Evolutionary conservation across 2,329 filamentous ascomycete genomes (phyloP).

Genomic region (Colletotrichum sp.): DNA sequence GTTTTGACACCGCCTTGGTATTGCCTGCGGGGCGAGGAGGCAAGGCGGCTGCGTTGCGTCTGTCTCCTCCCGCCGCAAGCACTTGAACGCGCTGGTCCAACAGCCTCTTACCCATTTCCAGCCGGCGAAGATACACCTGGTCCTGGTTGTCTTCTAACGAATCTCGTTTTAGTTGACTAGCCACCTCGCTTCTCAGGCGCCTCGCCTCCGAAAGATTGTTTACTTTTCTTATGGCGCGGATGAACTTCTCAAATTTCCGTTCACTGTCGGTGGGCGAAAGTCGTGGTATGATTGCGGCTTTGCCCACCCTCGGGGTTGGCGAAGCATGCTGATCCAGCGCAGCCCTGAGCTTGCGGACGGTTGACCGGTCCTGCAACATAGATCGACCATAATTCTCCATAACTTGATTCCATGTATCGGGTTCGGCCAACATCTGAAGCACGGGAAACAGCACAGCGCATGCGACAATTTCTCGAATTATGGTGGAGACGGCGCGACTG

Average conservation of each 20-base stretch:
- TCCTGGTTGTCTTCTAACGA: constrained; percentile 80
- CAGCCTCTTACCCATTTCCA: constrained; percentile 91
- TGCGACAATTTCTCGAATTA: constrained; percentile 89
- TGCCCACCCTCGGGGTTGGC: constrained; percentile 71
- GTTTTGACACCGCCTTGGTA: constrained; percentile 50
- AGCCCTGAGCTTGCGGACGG: constrained; percentile 87
- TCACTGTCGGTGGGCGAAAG: constrained; percentile 85
- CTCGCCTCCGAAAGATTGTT: constrained; percentile 93
- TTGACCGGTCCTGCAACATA: constrained; percentile 93
- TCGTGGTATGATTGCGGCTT: constrained; percentile 76
- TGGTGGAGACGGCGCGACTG: constrained; percentile 79
- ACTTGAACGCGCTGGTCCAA: constrained; percentile 89
- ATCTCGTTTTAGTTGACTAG: constrained; percentile 90
- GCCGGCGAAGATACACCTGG: constrained; percentile 81
- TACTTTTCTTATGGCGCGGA: constrained; percentile 85
- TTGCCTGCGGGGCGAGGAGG: constrained; percentile 2
- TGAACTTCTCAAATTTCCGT: constrained; percentile 91
- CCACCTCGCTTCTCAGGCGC: constrained; percentile 88
- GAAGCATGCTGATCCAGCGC: constrained; percentile 94
- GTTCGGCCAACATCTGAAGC: constrained; percentile 81
- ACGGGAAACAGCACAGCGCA: constrained; percentile 89
- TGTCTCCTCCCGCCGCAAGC: constrained; percentile 72
- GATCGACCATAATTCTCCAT: constrained; percentile 89
- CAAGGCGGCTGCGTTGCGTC: constrained; percentile 33
- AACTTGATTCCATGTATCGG: constrained; percentile 96